Conservation (phyloP, 345 rosid species). For the Populus nigra region DNA sequence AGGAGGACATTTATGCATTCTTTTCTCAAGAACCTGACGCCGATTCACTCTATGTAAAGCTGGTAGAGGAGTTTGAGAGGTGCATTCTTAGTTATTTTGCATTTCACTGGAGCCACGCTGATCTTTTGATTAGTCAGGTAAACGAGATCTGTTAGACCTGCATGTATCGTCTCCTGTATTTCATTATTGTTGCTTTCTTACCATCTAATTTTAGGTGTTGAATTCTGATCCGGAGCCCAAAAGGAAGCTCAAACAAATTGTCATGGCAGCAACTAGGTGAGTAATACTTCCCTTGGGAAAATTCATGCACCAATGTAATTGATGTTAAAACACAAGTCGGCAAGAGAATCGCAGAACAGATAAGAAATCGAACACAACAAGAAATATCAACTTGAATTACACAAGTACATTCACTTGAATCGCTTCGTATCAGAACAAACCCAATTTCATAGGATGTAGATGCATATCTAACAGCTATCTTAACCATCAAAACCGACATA, state of each 20-base stretch:
- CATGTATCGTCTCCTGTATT: neutral
- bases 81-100: conserved; percentile 81
- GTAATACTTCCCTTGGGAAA: neutral
- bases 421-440: too few relatives aligned
- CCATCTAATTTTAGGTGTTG: conserved; percentile 42
- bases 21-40: conserved; percentile 50
- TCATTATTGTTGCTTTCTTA: neutral
- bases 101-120: conserved; percentile 81
- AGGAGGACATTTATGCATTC: conserved; percentile 50
- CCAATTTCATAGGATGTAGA: too few relatives aligned
- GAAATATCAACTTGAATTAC: neutral
- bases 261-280: conserved; percentile 93
- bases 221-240: conserved; percentile 51
- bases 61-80: conserved; percentile 72
- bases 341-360: neutral
- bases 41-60: conserved; percentile 54
- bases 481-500: neutral
- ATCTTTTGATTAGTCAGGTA: conserved; percentile 60
- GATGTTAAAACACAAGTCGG: neutral
- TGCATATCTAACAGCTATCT: too few relatives aligned
- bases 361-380: neutral
- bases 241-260: conserved; percentile 58
- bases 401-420: too few relatives aligned
- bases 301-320: neutral
- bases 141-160: neutral